Evolutionary conservation across 768 basidiomycete species (phyloP).

Genomic region (Tulasnella sp.): DNA sequence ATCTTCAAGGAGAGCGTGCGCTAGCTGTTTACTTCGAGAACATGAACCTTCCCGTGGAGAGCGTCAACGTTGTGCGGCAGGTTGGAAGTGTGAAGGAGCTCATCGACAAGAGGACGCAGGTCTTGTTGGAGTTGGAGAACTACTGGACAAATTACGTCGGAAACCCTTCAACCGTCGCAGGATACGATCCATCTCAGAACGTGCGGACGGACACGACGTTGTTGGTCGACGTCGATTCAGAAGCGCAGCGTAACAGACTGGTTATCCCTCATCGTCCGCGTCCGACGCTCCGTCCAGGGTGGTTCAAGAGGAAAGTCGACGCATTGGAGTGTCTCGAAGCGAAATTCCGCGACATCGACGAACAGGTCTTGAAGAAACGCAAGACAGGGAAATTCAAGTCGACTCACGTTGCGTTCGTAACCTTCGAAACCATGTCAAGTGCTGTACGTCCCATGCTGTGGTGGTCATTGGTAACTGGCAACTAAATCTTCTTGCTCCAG

Average conservation of each 20-base stretch:
- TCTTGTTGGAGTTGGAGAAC: slow-evolving; percentile 63
- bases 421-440: slow-evolving; percentile 90
- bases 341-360: slow-evolving; percentile 71
- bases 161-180: slow-evolving; percentile 78
- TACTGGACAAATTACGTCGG: slow-evolving; percentile 91
- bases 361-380: slow-evolving; percentile 64
- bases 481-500: slow-evolving; percentile 25
- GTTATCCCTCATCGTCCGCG: slow-evolving; percentile 65
- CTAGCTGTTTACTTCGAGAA: slow-evolving; percentile 91
- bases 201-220: slow-evolving; percentile 21
- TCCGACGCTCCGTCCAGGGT: slow-evolving; percentile 63
- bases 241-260: slow-evolving; percentile 43
- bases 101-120: slow-evolving; percentile 69
- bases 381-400: slow-evolving; percentile 63
- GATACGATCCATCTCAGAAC: slow-evolving; percentile 63
- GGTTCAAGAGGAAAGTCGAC: slow-evolving; percentile 71
- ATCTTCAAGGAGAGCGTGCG: slow-evolving; percentile 72
- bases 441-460: slow-evolving; percentile 42
- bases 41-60: slow-evolving; percentile 80
- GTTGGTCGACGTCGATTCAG: slow-evolving; percentile 40
- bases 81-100: slow-evolving; percentile 60
- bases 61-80: slow-evolving; percentile 79
- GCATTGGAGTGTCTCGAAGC: slow-evolving; percentile 80
- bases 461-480: neutral
- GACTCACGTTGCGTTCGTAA: slow-evolving; percentile 83